Percentiles rank a stretch among this genome's conserved stretches.
Conservation (phyloP, 352 stramenopile genomes). For the Phytophthora macrochlamydospora region DNA sequence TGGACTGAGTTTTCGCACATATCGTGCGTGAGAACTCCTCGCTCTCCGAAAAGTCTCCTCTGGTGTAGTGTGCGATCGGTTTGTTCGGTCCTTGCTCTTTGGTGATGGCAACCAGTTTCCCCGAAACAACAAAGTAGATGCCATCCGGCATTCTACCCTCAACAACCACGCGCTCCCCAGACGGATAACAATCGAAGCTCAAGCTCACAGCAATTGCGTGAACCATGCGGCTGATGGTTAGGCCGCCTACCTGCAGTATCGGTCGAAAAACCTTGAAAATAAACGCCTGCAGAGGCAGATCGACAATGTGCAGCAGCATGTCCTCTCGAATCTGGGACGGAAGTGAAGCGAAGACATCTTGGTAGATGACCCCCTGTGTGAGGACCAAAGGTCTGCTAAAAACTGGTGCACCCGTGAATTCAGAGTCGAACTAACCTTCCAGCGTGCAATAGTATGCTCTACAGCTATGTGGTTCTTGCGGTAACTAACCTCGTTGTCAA, state of each 20-base stretch:
- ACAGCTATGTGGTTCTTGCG: constrained; percentile 67
- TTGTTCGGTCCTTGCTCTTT: constrained; percentile 3
- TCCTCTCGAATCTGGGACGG: constrained; percentile 50
- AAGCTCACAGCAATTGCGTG: constrained; percentile 12
- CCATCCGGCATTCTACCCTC: constrained; percentile 50
- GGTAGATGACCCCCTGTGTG: constrained; percentile 59
- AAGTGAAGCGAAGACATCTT: constrained; percentile 54
- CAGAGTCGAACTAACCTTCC: constrained; percentile 45
- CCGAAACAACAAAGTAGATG: constrained; percentile 69
- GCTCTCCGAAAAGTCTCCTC: constrained; percentile 59
- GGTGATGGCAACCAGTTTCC: constrained; percentile 35
- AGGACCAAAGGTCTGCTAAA: constrained; percentile 62
- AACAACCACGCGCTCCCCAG: constrained; percentile 46
- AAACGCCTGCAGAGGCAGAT: constrained; percentile 41
- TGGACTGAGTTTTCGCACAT: constrained; percentile 51
- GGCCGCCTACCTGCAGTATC: constrained; percentile 20
- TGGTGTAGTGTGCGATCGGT: constrained; percentile 13
- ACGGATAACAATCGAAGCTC: constrained; percentile 56
- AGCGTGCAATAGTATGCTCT: constrained; percentile 52
- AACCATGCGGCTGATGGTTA: constrained; percentile 12
- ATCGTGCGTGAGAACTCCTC: constrained; percentile 44
- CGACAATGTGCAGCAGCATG: constrained; percentile 52
- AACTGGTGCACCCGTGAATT: constrained; percentile 52
- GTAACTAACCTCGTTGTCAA: constrained; percentile 66
- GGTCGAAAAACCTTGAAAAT: constrained; percentile 29